A percentile compares a stretch with the other conserved stretches of the same genome.
Conservation (phyloP, 192 early-diverging fungal species). For the Backusella tuberculispora region DNA sequence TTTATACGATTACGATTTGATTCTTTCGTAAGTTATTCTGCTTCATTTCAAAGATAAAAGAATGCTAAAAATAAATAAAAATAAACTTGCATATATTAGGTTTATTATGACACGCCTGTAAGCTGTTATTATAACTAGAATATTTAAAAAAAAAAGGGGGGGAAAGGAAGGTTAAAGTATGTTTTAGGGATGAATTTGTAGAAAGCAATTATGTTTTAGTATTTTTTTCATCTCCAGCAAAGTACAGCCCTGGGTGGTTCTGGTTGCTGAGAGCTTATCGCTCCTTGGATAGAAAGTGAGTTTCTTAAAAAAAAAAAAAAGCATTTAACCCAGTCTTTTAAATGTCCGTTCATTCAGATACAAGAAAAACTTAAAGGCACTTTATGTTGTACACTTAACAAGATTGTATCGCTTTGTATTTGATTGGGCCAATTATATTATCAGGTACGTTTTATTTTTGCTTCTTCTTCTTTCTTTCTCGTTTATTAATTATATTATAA, state of each 20-base stretch:
- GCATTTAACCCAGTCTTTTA: neutral
- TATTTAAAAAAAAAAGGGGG: neutral
- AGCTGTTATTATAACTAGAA: slow-evolving; percentile 16
- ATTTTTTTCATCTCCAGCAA: slow-evolving; percentile 78
- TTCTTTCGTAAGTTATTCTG: slow-evolving; percentile 64
- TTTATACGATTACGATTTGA: slow-evolving; percentile 79
- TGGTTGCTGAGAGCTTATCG: slow-evolving; percentile 91
- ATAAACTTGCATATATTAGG: slow-evolving; percentile 17
- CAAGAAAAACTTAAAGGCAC: slow-evolving; percentile 93
- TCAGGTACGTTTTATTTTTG: slow-evolving; percentile 62
- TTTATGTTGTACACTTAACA: slow-evolving; percentile 93
- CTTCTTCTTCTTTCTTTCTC: neutral
- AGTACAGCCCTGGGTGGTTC: slow-evolving; percentile 78
- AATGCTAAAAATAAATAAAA: neutral
- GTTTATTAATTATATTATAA: neutral
- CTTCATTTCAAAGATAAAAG: neutral
- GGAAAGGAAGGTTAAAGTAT: slow-evolving; percentile 37
- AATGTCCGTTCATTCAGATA: slow-evolving; percentile 29
- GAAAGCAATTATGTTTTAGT: slow-evolving; percentile 92
- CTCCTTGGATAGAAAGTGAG: slow-evolving; percentile 75
- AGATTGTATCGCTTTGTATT: slow-evolving; percentile 82
- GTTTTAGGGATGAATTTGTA: slow-evolving; percentile 78
- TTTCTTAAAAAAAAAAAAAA: neutral
- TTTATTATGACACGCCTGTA: slow-evolving; percentile 43
- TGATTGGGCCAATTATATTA: slow-evolving; percentile 82